These are phyloP conservation scores for Paraleonurus japonicus DNA, from an alignment of 257 asterid species.

Conservation along the genomic window DNA sequence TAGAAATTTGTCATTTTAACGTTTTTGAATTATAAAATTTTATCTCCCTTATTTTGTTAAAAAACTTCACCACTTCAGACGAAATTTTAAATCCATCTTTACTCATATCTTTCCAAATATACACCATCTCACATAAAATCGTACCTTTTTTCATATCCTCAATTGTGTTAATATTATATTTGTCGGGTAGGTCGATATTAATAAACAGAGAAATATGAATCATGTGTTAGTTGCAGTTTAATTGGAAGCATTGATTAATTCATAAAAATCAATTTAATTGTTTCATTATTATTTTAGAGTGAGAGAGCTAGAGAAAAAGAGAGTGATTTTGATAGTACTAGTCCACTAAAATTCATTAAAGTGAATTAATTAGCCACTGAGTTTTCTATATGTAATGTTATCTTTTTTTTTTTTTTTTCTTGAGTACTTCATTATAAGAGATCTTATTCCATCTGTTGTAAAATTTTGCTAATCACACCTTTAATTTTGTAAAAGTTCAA, in stretches of 20 bases:
- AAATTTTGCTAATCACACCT: background rate
- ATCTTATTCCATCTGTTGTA: too few species aligned
- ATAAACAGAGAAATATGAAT: background rate
- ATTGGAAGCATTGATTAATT: background rate
- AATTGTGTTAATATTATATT: background rate
- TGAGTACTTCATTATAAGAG: too few species aligned
- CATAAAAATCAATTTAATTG: background rate
- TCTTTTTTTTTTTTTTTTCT: too few species aligned
- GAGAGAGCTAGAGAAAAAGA: background rate
- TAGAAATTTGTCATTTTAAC: too few species aligned
- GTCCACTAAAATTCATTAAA: background rate
- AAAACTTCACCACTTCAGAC: too few species aligned
- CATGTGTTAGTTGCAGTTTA: background rate
- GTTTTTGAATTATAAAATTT: too few species aligned
- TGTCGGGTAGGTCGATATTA: background rate
- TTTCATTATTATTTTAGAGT: background rate
- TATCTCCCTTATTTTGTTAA: too few species aligned
- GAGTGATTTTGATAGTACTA: background rate
- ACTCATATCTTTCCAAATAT: too few species aligned
- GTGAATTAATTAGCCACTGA: background rate
- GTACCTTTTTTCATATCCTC: background rate
- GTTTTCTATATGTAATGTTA: background rate
- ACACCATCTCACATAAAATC: background rate
- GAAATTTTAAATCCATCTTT: too few species aligned
- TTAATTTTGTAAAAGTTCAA: background rate